phyloP scores from a whole-genome alignment of 75 land plant genomes.

The Pinus albicaulis region DNA sequence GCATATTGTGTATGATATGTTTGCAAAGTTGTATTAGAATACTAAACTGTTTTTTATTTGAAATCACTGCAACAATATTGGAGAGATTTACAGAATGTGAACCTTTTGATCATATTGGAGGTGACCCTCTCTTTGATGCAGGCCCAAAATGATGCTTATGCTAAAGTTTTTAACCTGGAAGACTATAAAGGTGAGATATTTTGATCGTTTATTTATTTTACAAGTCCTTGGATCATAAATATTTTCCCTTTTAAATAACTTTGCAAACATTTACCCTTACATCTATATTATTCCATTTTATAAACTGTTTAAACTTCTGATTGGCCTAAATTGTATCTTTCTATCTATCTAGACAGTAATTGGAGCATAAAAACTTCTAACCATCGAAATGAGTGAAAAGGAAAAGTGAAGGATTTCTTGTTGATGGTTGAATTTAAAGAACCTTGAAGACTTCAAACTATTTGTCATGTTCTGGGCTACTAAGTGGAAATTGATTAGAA shows the following conservation, averaged over 20 bases:
- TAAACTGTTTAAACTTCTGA: not conserved
- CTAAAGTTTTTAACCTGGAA: conserved; percentile 84
- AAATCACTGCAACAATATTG: too few relatives aligned
- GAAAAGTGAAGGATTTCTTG: not conserved
- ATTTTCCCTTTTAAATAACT: not conserved
- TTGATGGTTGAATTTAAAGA: not conserved
- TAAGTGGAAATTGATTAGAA: not conserved
- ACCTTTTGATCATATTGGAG: not conserved
- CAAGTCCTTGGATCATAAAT: not conserved
- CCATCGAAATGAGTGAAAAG: not conserved
- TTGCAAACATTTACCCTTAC: not conserved
- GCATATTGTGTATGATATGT: not conserved
- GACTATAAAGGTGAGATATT: conserved; percentile 75
- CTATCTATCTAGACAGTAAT: not conserved
- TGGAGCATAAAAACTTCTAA: not conserved
- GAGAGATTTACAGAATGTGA: not conserved
- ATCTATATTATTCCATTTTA: not conserved
- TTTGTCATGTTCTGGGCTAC: not conserved
- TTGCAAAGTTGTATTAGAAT: too few relatives aligned
- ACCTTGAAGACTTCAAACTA: not conserved
- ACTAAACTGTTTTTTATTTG: too few relatives aligned
- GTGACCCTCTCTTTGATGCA: conserved; percentile 16
- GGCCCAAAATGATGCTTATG: conserved; percentile 86
- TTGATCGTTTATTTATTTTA: not conserved
- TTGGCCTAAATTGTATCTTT: not conserved